A percentile compares a stretch with the other conserved stretches of the same genome.
Evolutionary conservation across 2,329 filamentous ascomycete species (phyloP).

Genomic region (Fusarium falciforme): DNA sequence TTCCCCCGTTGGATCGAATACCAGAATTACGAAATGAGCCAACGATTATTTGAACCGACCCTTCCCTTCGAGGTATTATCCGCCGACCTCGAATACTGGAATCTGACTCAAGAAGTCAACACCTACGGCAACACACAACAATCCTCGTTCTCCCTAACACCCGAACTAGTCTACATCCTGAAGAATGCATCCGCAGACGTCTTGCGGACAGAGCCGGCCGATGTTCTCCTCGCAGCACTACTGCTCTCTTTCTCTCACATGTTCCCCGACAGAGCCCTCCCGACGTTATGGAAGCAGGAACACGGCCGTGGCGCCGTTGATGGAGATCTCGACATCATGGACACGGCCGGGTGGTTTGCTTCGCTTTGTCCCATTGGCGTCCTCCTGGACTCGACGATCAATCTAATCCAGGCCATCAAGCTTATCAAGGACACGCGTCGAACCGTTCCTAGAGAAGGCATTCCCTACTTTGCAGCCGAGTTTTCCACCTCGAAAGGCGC

Average conservation of each 20-base stretch:
- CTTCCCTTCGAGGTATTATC: constrained; percentile 55
- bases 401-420: constrained; percentile 63
- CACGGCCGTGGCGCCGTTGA: constrained; percentile 60
- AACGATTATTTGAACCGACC: constrained; percentile 43
- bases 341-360: constrained; percentile 72
- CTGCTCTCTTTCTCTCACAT: constrained; percentile 66
- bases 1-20: constrained; percentile 63
- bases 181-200: constrained; percentile 57
- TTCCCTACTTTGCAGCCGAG: constrained; percentile 61
- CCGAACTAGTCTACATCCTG: constrained; percentile 56
- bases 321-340: constrained; percentile 61
- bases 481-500: constrained; percentile 51
- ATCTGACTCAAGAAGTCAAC: constrained; percentile 55
- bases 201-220: constrained; percentile 63
- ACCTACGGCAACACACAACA: constrained; percentile 58
- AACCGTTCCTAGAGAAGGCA: constrained; percentile 56
- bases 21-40: constrained; percentile 53
- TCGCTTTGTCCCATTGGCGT: constrained; percentile 64
- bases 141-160: constrained; percentile 56
- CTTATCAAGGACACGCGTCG: constrained; percentile 65
- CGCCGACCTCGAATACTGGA: constrained; percentile 61
- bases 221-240: constrained; percentile 65
- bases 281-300: constrained; percentile 67
- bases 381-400: constrained; percentile 56
- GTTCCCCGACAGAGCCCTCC: constrained; percentile 63